A percentile compares a stretch with the other conserved stretches of the same genome.
These are phyloP conservation scores for Podaxis mareebaensis DNA, from an alignment of 768 basidiomycete species.

Conservation along the genomic window DNA sequence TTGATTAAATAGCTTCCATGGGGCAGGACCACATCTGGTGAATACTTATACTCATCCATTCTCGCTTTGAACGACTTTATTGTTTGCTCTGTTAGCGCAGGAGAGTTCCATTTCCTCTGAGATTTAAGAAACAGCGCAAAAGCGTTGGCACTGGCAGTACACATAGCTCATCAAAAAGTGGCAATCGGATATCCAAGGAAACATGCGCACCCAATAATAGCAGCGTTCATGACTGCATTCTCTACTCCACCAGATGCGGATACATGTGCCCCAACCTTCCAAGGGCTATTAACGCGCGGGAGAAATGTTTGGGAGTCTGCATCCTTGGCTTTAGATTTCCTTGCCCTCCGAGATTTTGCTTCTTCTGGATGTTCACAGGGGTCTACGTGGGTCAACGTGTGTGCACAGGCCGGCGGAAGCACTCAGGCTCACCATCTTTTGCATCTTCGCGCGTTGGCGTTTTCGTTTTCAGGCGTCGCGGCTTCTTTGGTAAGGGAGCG, in stretches of 20 bases:
- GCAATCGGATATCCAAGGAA: not conserved
- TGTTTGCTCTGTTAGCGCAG: constrained; percentile 52
- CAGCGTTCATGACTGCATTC: constrained; percentile 70
- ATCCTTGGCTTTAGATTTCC: constrained; percentile 19
- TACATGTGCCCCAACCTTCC: constrained; percentile 85
- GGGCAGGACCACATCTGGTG: constrained; percentile 63
- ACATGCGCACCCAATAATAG: constrained; percentile 59
- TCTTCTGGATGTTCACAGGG: not conserved
- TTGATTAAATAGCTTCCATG: constrained; percentile 89
- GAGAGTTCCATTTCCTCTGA: constrained; percentile 78
- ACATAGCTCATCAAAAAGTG: not conserved
- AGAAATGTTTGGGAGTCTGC: constrained; percentile 26
- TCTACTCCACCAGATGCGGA: constrained; percentile 81
- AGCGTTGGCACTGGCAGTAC: constrained; percentile 63
- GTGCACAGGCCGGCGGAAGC: not conserved
- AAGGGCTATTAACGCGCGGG: constrained; percentile 38
- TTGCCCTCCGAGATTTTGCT: not conserved
- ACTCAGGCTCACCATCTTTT: not conserved
- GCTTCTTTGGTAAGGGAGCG: not conserved
- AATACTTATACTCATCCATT: constrained; percentile 63
- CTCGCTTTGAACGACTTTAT: constrained; percentile 60
- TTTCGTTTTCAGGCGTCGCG: not conserved
- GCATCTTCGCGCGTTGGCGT: not conserved
- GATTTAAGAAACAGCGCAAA: constrained; percentile 86
- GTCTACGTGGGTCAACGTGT: not conserved